Evolutionary conservation across 2,329 filamentous ascomycete genomes (phyloP).

Genomic region (Fusarium solani-melongenae): DNA sequence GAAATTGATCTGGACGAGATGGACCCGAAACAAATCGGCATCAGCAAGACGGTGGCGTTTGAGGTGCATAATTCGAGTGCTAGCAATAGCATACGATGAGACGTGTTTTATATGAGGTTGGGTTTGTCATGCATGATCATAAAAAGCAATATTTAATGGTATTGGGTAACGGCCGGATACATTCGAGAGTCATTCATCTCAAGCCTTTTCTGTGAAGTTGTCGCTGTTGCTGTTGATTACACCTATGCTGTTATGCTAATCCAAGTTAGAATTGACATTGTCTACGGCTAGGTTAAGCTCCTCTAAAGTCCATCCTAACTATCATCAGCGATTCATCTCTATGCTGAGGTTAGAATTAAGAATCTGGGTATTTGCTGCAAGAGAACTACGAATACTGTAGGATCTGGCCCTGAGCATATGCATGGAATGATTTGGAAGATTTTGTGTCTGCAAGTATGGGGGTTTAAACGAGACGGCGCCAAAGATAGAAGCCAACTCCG

Average conservation of each 20-base stretch:
- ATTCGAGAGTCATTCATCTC: neutral
- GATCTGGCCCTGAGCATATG: too few species aligned
- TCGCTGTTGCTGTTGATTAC: neutral
- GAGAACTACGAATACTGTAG: neutral
- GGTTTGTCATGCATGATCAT: neutral
- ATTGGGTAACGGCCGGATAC: neutral
- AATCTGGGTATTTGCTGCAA: neutral
- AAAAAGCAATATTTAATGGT: neutral
- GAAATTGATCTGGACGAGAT: conserved; percentile 42
- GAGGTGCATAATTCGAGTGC: conserved; percentile 29
- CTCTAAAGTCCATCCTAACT: neutral
- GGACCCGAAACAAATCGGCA: conserved; percentile 34
- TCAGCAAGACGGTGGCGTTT: conserved; percentile 39
- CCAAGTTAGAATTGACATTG: neutral
- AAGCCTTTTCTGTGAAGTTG: neutral
- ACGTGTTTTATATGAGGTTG: neutral
- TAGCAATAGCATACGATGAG: conserved; percentile 5
- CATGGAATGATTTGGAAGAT: too few species aligned
- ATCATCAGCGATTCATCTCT: neutral
- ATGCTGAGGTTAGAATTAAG: neutral
- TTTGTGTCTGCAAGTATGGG: too few species aligned
- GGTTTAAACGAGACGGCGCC: too few species aligned
- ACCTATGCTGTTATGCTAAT: neutral
- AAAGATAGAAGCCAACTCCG: too few species aligned
- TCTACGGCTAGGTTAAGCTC: neutral